Base-by-base conservation (phyloP, 345 rosid species). In the Trapa incisa region DNA sequence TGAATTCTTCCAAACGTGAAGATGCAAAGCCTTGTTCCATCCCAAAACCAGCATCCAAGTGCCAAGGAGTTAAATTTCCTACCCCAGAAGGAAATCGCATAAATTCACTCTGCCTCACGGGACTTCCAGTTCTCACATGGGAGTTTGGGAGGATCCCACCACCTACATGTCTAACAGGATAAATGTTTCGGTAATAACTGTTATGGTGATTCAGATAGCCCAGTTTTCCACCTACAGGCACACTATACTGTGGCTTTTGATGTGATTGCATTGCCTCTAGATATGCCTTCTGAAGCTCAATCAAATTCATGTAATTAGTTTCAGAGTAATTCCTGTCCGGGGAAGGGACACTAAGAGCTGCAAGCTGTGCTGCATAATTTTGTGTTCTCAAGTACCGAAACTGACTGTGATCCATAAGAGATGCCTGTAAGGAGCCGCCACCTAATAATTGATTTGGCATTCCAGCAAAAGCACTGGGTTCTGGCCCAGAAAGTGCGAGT, bases 1-100 rank as follows among this genome's bases (percentile, higher is more conserved):
- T 87, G 65, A 87, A 87, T 79, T 87, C 89, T 75, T 85, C 92
- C 32, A 87, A 81, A 68, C 85, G 70, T 16, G 89, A 81, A 29
- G 87, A 83, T 12, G 74, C 85, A 77, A 80, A 85, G 64, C 80
- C 69, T 62, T 72, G 85, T 60, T 82, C 83, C 77, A 86, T 67
- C 69, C 66, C 70, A 65, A 43, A 63, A 36, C 73, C 79, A 68
- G 64, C 80, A 81, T 80, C 85, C 76, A 82, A 72, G 68, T 74
- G 77, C 92, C 89, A 86, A 29, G 84, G 70, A 67, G 80, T 48
- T 32, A 76, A 64, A 70, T 76, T 83, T 69, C 85, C 78, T 76
- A 71, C 64, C 61, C 80, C 87, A 70, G 83, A 52, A 65, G 84
- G 22, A 75, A 79, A 81, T 15, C 77, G 79, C 63, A 58, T 58